Conservation (phyloP, 2,329 filamentous ascomycete species). For the Fusarium aywerte region DNA sequence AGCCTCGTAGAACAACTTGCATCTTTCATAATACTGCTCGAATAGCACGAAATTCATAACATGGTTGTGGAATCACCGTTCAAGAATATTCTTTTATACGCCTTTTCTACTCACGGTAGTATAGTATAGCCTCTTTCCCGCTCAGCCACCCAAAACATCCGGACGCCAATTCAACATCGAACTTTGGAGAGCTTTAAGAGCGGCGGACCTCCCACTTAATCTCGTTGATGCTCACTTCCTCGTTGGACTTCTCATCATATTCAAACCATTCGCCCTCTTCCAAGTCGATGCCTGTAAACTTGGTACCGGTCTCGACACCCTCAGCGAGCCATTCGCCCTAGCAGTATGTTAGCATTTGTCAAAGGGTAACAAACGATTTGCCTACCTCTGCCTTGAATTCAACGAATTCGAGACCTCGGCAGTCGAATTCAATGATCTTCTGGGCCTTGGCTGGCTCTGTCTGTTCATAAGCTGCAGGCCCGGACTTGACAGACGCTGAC, state of each 20-base stretch:
- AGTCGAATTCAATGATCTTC: slow-evolving; percentile 91
- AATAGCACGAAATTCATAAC: neutral
- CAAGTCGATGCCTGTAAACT: slow-evolving; percentile 85
- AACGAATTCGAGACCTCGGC: slow-evolving; percentile 89
- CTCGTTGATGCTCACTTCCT: slow-evolving; percentile 93
- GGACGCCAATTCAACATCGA: neutral
- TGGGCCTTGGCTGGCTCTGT: slow-evolving; percentile 77
- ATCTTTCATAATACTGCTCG: neutral
- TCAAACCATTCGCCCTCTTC: slow-evolving; percentile 96
- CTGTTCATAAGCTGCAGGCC: slow-evolving; percentile 77
- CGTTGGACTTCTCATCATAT: slow-evolving; percentile 92
- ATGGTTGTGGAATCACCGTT: neutral
- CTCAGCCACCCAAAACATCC: neutral
- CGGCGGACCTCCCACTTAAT: slow-evolving; percentile 86
- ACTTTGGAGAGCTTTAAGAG: slow-evolving; percentile 57
- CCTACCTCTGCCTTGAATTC: slow-evolving; percentile 89
- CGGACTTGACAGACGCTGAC: slow-evolving; percentile 82
- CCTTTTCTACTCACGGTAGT: neutral
- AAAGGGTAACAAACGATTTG: neutral
- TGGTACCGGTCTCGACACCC: slow-evolving; percentile 81
- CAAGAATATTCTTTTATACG: neutral
- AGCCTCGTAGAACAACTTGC: neutral
- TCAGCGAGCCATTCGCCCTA: slow-evolving; percentile 92
- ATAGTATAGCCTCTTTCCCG: neutral
- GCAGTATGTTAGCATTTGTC: slow-evolving; percentile 3